Percentiles rank a stretch among this genome's conserved stretches.
These are phyloP conservation scores for Penicillium sp. DNA, from an alignment of 2,329 filamentous ascomycete species.

Conservation along the genomic window DNA sequence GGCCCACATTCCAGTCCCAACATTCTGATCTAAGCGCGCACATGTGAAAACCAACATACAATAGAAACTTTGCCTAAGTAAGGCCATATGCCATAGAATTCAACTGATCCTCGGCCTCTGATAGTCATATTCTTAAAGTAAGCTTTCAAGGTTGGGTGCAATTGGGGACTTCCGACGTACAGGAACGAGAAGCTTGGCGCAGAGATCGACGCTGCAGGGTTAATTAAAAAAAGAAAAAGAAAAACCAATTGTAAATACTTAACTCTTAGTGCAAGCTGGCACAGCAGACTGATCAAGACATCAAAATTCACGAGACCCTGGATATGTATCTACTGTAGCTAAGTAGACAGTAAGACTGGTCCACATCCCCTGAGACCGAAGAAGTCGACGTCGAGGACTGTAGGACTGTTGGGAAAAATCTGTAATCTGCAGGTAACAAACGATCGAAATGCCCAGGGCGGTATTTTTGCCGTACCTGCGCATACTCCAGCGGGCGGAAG, in stretches of 20 bases:
- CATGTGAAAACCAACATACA: constrained; percentile 8
- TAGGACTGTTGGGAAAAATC: constrained; percentile 10
- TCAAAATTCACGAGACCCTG: neutral
- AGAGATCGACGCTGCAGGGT: constrained; percentile 14
- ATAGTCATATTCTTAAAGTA: neutral
- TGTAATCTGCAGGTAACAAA: constrained; percentile 2
- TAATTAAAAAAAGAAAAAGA: neutral
- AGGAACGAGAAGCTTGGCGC: constrained; percentile 15
- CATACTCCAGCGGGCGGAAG: constrained; percentile 6
- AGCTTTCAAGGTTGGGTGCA: neutral
- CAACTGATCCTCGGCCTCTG: no score
- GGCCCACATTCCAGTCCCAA: constrained; percentile 18
- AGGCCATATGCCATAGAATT: neutral
- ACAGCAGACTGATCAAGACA: neutral
- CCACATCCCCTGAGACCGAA: neutral
- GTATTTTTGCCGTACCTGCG: constrained; percentile 9
- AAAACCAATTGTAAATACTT: neutral
- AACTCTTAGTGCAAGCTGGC: neutral
- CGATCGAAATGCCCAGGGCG: neutral
- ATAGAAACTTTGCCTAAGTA: neutral
- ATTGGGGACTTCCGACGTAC: neutral
- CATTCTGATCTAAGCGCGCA: constrained; percentile 10
- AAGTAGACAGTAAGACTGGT: neutral
- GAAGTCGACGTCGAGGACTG: neutral
- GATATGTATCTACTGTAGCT: neutral